Evolutionary conservation across 257 asterid genomes (phyloP).

Genomic region (Echites panduratus): DNA sequence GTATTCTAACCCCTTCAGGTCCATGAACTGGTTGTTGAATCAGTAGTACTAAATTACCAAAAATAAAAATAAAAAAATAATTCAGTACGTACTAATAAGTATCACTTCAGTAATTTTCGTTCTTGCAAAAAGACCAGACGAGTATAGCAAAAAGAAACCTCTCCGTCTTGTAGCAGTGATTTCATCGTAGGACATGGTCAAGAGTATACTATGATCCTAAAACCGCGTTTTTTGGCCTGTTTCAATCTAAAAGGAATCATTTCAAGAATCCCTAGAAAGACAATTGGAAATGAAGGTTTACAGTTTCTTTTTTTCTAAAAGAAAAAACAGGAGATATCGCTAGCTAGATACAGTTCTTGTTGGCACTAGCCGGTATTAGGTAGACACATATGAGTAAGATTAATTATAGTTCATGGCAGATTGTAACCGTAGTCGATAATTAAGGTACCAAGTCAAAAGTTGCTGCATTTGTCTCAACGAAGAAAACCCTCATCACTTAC

Average conservation of each 20-base stretch:
- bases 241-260: conserved; percentile 13
- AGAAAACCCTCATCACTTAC: too few relatives aligned
- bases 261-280: conserved; percentile 4
- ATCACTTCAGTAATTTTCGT: conserved; percentile 30
- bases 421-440: conserved; percentile 3
- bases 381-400: not conserved
- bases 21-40: conserved; percentile 13
- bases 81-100: too few relatives aligned
- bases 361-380: not conserved
- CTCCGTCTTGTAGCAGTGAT: conserved; percentile 21
- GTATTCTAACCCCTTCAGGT: too few relatives aligned
- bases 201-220: not conserved
- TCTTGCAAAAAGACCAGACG: not conserved
- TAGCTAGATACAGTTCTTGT: not conserved
- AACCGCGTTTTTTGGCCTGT: conserved; percentile 46
- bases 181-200: conserved; percentile 28
- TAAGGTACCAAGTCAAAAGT: conserved; percentile 15
- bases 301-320: too few relatives aligned
- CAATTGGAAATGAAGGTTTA: too few relatives aligned
- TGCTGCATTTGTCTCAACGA: not conserved
- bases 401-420: not conserved
- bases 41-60: too few relatives aligned
- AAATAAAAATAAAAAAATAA: too few relatives aligned
- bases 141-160: too few relatives aligned
- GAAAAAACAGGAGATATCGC: too few relatives aligned